Percentiles rank a stretch among this genome's conserved stretches.
Conservation (phyloP, 2,329 filamentous ascomycete species). For the Colletotrichum cuscutae region DNA sequence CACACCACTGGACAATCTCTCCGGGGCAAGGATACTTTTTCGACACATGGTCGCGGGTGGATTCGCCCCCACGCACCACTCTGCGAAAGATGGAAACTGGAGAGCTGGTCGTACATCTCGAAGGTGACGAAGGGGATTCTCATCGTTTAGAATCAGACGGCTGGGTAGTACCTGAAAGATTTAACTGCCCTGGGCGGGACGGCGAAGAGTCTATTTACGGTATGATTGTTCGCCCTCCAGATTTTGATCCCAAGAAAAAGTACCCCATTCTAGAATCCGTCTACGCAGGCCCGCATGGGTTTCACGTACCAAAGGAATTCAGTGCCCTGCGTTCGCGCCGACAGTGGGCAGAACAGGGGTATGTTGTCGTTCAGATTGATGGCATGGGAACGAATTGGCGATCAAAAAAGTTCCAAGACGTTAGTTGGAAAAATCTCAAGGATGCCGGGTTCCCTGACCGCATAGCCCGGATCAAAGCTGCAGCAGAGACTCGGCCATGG, state of each 20-base stretch:
- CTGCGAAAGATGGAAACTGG: neutral
- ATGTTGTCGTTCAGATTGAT: conserved; percentile 43
- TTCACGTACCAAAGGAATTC: conserved; percentile 41
- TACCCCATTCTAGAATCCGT: conserved; percentile 44
- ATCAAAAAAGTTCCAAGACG: conserved; percentile 43
- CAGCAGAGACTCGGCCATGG: conserved; percentile 40
- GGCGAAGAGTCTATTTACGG: neutral
- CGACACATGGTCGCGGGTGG: conserved; percentile 5
- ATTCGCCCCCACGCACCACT: neutral
- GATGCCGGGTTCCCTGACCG: conserved; percentile 44
- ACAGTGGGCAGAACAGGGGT: conserved; percentile 42
- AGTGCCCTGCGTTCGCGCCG: conserved; percentile 31
- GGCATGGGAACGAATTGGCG: conserved; percentile 47
- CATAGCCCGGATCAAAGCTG: conserved; percentile 43
- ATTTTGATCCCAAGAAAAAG: conserved; percentile 39
- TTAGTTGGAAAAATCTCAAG: conserved; percentile 43
- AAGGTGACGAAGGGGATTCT: neutral
- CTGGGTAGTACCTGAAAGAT: neutral
- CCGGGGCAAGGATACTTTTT: conserved; percentile 20
- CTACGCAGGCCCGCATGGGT: conserved; percentile 42
- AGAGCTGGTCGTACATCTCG: neutral
- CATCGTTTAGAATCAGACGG: neutral
- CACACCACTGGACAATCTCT: conserved; percentile 40
- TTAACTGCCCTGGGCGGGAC: neutral
- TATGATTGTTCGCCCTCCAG: conserved; percentile 22